Evolutionary conservation across 2,329 filamentous ascomycete genomes (phyloP), one percentile per base, ranked within the genome.

Genomic region (Coniochaeta hoffmannii): DNA sequence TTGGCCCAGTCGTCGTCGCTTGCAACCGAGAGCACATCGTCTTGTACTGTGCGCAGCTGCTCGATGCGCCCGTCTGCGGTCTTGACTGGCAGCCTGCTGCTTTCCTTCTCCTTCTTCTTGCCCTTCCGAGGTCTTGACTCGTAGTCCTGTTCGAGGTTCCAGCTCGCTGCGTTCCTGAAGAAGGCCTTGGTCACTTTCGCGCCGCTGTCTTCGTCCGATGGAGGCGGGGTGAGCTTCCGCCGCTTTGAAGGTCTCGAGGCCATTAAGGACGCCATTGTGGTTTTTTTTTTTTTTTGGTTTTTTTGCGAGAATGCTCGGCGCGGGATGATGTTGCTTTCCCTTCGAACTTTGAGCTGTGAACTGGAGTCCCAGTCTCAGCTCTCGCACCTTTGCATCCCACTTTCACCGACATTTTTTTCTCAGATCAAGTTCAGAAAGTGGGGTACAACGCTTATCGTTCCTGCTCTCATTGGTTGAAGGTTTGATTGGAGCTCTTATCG

Each of bases 141-240:
- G 76, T 97, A 97, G 69, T 90, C 87, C 67, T 96, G 88, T 74
- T 96, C 94, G 51, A 96, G 80, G 66, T 96, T 85, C 91, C 93
- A 97, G 71, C 85, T 86, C 57, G 89, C 79, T 6, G 88, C 90
- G 65, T 83, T 86, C 64, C 83, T 82, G 73, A 89, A 81, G 69
- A 92, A 91, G 54, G 81, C 79, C 62, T 81, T 76, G 28, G 64
- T 57, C 30, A 59, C 61, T 54, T 68, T 61, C 60, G 68, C 60
- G 61, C 66, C 54, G 12, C 66, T 64, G 49, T 78, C 76, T 46
- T 76, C 77, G 44, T 78, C 75, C 1, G 73, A 72, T 30, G 70
- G 71, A 19, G 76, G 72, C 32, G 83, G 81, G 50, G 76, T 80
- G 53, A 85, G 69, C 71, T 78, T 85, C 65, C 82, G 76, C 64